Evolutionary conservation across 495 filamentous ascomycete genomes (phyloP).

Genomic region (Elaphomyces granulatus): DNA sequence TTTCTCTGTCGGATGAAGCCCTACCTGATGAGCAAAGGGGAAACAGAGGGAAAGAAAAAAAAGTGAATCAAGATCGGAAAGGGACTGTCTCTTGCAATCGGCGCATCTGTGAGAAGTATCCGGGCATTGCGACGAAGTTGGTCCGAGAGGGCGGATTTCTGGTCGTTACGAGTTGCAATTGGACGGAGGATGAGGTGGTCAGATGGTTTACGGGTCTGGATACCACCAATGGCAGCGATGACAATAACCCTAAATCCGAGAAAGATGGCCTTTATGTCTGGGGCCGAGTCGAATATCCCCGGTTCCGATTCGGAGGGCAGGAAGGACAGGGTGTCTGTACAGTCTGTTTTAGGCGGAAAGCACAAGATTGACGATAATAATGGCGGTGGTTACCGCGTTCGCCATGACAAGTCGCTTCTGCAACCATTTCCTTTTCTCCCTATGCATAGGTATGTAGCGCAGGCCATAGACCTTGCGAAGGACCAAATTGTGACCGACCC

Average conservation of each 20-base stretch:
- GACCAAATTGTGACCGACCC: no score
- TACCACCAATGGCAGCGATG: conserved; percentile 3
- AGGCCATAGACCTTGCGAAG: no score
- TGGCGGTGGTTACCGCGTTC: no score
- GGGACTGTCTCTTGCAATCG: no score
- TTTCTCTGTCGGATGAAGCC: conserved; percentile 53
- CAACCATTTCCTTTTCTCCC: no score
- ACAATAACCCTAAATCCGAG: conserved; percentile 16
- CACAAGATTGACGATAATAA: no score
- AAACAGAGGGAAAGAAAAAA: background rate
- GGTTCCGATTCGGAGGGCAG: conserved; percentile 72
- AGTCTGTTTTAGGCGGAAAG: conserved; percentile 47
- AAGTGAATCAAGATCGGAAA: conserved; percentile 7
- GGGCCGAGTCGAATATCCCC: conserved; percentile 62
- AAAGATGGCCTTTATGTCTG: conserved; percentile 37
- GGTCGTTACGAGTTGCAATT: conserved; percentile 90
- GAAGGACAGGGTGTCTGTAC: conserved; percentile 77
- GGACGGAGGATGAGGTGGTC: conserved; percentile 80
- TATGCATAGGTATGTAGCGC: no score
- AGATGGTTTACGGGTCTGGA: conserved; percentile 46
- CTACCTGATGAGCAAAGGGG: conserved; percentile 22
- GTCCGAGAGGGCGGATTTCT: conserved; percentile 58
- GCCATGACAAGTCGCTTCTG: no score
- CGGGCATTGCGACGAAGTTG: conserved; percentile 44
- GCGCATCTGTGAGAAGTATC: conserved; percentile 63